These are phyloP conservation scores for Micractinium conductrix DNA, from an alignment of 139 green algal genomes.

Conservation along the genomic window DNA sequence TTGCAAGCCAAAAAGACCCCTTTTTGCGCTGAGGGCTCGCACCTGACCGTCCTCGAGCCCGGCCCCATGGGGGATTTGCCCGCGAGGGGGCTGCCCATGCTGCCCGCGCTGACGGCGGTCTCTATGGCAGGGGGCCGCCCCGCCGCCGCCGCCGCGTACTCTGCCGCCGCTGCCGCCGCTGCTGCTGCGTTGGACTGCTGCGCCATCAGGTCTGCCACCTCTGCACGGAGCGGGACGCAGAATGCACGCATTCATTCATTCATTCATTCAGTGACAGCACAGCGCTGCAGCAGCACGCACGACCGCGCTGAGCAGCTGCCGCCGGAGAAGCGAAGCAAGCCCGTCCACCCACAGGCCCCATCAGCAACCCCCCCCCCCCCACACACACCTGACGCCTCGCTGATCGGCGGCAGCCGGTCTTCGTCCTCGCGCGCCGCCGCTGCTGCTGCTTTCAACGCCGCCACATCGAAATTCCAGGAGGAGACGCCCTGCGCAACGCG, in stretches of 20 bases:
- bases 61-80: conserved; percentile 4
- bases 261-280: background rate
- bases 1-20: no score
- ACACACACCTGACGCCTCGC: conserved; percentile 18
- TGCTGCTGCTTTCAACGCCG: conserved; percentile 84
- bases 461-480: conserved; percentile 96
- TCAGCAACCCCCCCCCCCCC: background rate
- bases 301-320: background rate
- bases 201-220: conserved; percentile 31
- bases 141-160: background rate
- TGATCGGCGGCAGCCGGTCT: conserved; percentile 41
- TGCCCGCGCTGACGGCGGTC: background rate
- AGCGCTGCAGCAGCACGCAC: background rate
- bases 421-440: conserved; percentile 54
- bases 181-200: conserved; percentile 25
- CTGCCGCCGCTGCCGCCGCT: conserved; percentile 8
- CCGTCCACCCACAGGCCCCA: no score
- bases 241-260: no score
- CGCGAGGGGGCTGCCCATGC: conserved; percentile 2
- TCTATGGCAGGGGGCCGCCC: conserved; percentile 12
- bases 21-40: background rate
- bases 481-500: conserved; percentile 69
- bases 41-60: conserved; percentile 14
- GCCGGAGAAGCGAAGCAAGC: no score
- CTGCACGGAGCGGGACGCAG: background rate